Conservation (phyloP, 2,329 filamentous ascomycete species). For the Didymella pomorum region DNA sequence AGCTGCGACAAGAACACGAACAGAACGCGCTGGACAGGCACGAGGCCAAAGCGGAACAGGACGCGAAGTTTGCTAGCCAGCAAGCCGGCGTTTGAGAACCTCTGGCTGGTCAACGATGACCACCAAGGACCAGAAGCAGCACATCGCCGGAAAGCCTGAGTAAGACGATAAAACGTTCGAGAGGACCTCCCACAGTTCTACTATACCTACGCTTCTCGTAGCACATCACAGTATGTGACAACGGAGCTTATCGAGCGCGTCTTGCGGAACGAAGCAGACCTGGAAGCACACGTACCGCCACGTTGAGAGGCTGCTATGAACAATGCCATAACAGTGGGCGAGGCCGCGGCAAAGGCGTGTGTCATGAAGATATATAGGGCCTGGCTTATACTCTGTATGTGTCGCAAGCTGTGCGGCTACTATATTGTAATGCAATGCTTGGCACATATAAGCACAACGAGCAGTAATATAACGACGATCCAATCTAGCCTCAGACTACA, state of each 20-base stretch:
- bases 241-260: neutral
- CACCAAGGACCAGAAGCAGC: neutral
- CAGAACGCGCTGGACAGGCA: constrained; percentile 12
- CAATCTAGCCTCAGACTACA: no score
- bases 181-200: neutral
- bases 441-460: no score
- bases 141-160: neutral
- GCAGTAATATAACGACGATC: no score
- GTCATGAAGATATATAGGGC: neutral
- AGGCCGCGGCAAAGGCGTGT: neutral
- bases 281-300: neutral
- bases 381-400: neutral
- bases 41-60: constrained; percentile 13
- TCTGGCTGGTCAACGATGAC: neutral
- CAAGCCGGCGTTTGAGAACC: constrained; percentile 12
- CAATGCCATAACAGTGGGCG: neutral
- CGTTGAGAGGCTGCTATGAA: neutral
- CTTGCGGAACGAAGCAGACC: neutral
- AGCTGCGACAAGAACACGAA: constrained; percentile 43
- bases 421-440: no score
- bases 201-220: neutral
- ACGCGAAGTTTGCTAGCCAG: constrained; percentile 13
- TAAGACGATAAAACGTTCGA: neutral
- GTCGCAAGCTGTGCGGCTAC: neutral
- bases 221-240: neutral